Conservation (phyloP, 345 rosid genomes). For the Citropsis articulata region DNA sequence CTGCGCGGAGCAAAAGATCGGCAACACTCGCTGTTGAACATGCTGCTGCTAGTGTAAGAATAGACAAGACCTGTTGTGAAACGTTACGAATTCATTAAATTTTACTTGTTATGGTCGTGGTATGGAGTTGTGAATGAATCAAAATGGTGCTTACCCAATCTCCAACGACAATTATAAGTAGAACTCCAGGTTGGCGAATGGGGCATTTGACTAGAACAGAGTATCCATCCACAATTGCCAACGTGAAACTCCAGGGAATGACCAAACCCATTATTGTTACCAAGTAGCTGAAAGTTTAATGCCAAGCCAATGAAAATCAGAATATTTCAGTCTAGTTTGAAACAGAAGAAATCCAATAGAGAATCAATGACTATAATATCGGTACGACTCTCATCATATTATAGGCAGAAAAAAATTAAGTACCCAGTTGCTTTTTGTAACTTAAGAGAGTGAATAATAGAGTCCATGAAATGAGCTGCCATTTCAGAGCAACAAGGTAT, state of each 20-base stretch:
- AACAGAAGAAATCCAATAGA: background rate
- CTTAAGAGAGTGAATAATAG: background rate
- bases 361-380: too few species aligned
- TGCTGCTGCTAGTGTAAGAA: conserved; percentile 76
- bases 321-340: background rate
- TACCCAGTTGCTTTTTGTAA: background rate
- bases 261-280: conserved; percentile 84
- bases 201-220: conserved; percentile 63
- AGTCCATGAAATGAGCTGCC: background rate
- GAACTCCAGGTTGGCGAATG: conserved; percentile 52
- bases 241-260: conserved; percentile 83
- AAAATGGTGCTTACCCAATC: conserved; percentile 59
- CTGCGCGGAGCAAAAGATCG: conserved; percentile 51
- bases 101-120: background rate
- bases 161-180: conserved; percentile 61
- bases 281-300: conserved; percentile 56
- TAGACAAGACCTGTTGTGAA: conserved; percentile 56
- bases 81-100: background rate
- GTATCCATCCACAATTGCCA: conserved; percentile 81
- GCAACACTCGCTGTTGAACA: conserved; percentile 77
- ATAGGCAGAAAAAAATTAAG: background rate
- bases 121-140: background rate
- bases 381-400: background rate
- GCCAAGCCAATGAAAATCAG: background rate
- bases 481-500: background rate